phyloP scores from a whole-genome alignment of 179 eudicot species.

The Camellia oleifera region DNA sequence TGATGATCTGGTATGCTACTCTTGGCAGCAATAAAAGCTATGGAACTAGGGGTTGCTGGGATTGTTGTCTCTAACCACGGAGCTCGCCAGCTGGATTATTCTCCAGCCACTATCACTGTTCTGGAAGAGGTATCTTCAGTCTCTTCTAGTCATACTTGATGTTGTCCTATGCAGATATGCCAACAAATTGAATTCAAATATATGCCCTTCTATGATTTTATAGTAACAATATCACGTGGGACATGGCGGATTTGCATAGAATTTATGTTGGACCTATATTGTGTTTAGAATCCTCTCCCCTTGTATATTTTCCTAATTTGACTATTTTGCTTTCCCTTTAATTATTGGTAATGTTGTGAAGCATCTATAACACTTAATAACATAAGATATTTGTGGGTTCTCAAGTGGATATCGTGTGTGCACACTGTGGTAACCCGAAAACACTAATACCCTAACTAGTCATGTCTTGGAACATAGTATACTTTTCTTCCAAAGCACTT shows the following conservation, averaged over 20 bases:
- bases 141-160: neutral
- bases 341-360: no score
- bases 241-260: neutral
- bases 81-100: constrained; percentile 71
- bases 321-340: neutral
- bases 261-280: neutral
- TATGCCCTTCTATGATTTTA: neutral
- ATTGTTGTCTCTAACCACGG: constrained; percentile 84
- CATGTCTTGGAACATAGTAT: neutral
- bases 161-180: neutral
- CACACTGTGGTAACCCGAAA: no score
- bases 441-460: no score
- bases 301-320: neutral
- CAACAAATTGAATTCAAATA: neutral
- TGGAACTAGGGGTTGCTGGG: constrained; percentile 65
- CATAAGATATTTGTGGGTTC: no score
- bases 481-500: no score
- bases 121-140: constrained; percentile 56
- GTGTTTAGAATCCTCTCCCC: neutral
- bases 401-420: neutral
- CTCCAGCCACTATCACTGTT: constrained; percentile 70
- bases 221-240: neutral
- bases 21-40: constrained; percentile 61
- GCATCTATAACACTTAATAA: no score
- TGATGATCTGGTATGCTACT: neutral